Conservation (phyloP, 192 early-diverging fungal genomes). For the Coemansia sp. region DNA sequence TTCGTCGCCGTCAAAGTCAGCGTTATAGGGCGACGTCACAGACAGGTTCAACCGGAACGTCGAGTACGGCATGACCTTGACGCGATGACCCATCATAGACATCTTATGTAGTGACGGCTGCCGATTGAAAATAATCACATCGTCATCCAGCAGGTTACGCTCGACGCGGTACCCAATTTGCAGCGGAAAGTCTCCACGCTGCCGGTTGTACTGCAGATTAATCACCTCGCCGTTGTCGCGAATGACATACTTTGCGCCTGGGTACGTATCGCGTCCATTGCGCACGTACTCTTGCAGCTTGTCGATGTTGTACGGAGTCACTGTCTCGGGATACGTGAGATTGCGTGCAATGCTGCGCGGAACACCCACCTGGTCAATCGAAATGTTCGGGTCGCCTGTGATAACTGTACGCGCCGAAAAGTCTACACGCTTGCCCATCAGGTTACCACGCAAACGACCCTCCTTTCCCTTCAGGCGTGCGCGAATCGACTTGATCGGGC, state of each 20-base stretch:
- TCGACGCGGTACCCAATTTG: slow-evolving; percentile 93
- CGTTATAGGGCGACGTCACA: slow-evolving; percentile 97
- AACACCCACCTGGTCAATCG: slow-evolving; percentile 98
- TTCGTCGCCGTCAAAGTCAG: slow-evolving; percentile 99
- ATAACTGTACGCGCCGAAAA: slow-evolving; percentile 99
- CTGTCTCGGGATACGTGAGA: slow-evolving; percentile 94
- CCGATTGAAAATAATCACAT: slow-evolving; percentile 98
- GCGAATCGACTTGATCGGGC: slow-evolving; percentile 95
- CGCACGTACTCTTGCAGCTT: slow-evolving; percentile 81
- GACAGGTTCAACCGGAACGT: slow-evolving; percentile 98
- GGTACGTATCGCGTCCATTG: slow-evolving; percentile 90
- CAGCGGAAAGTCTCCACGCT: slow-evolving; percentile 78
- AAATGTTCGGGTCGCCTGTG: slow-evolving; percentile 96
- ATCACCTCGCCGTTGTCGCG: slow-evolving; percentile 92
- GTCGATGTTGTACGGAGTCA: slow-evolving; percentile 96
- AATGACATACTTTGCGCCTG: slow-evolving; percentile 96
- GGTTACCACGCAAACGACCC: slow-evolving; percentile 95
- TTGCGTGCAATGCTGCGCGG: slow-evolving; percentile 96
- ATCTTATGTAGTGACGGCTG: slow-evolving; percentile 99
- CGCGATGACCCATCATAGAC: slow-evolving; percentile 99
- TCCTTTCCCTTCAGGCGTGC: slow-evolving; percentile 98
- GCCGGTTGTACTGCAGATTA: slow-evolving; percentile 84
- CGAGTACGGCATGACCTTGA: slow-evolving; percentile 98
- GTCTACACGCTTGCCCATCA: slow-evolving; percentile 99
- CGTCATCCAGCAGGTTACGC: slow-evolving; percentile 91